phyloP scores from a whole-genome alignment of 306 rosid genomes.

The Neltuma alba region DNA sequence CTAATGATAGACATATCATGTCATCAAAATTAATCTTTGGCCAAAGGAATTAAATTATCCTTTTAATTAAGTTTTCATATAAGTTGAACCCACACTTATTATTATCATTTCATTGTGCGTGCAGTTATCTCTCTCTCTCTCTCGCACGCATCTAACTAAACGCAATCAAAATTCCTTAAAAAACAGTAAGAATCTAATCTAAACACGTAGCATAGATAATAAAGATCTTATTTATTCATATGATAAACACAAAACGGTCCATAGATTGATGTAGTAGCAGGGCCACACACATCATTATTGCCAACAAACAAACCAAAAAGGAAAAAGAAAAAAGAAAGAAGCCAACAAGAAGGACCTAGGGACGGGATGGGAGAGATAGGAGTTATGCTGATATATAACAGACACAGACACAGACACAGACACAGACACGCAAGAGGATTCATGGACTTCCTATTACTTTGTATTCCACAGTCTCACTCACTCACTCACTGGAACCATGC shows the following conservation, averaged over 20 bases:
- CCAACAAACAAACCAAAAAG: not conserved
- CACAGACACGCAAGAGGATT: not conserved
- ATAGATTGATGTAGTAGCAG: not conserved
- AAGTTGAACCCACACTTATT: not conserved
- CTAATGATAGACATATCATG: too few relatives aligned
- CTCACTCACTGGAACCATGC: slow-evolving; percentile 53
- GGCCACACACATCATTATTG: not conserved
- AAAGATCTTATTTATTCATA: slow-evolving; percentile 45
- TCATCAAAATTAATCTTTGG: too few relatives aligned
- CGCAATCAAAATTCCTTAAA: not conserved
- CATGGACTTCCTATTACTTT: not conserved
- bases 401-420: too few relatives aligned
- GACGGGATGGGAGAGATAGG: too few relatives aligned
- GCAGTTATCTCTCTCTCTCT: not conserved
- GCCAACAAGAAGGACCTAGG: too few relatives aligned
- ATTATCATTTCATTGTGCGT: not conserved
- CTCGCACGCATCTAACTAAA: too few relatives aligned
- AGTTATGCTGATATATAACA: not conserved
- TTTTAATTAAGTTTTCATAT: too few relatives aligned
- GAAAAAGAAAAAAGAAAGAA: too few relatives aligned
- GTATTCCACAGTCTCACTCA: not conserved
- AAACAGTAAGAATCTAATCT: not conserved
- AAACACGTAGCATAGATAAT: not conserved
- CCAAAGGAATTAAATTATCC: too few relatives aligned
- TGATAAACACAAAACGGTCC: slow-evolving; percentile 36